Percentiles rank a stretch among this genome's conserved stretches.
Evolutionary conservation across 768 basidiomycete species (phyloP).

Genomic region (Agrocybe pediades): DNA sequence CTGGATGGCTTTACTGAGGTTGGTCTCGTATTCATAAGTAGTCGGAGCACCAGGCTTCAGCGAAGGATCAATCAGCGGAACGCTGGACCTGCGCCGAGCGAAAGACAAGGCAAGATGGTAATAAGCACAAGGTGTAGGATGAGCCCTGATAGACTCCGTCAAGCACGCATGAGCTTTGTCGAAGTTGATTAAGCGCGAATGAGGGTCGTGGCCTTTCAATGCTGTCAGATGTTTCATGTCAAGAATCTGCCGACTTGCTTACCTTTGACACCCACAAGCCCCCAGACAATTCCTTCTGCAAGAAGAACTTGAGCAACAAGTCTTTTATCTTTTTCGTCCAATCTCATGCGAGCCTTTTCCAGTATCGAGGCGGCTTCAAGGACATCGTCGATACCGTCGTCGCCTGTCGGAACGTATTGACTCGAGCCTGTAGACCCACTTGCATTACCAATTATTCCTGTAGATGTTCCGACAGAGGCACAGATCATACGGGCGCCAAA

Average conservation of each 20-base stretch:
- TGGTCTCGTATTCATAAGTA: conserved; percentile 1
- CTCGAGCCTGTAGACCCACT: not conserved
- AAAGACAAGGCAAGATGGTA: conserved; percentile 84
- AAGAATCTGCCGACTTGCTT: conserved; percentile 13
- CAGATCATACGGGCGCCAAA: conserved; percentile 81
- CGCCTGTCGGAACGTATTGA: conserved; percentile 2
- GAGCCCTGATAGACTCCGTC: conserved; percentile 43
- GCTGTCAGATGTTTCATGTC: not conserved
- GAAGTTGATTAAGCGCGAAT: conserved; percentile 61
- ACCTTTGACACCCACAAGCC: conserved; percentile 74
- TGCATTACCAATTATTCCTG: conserved; percentile 22
- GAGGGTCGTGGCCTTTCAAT: conserved; percentile 62
- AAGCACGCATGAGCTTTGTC: conserved; percentile 56
- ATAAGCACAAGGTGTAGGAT: conserved; percentile 58
- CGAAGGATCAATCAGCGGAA: not conserved
- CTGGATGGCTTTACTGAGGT: conserved; percentile 50
- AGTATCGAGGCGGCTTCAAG: conserved; percentile 63
- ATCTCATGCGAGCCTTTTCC: conserved; percentile 58
- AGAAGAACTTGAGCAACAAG: conserved; percentile 62
- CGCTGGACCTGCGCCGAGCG: conserved; percentile 39
- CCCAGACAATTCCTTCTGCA: conserved; percentile 75
- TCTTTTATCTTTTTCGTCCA: conserved; percentile 49
- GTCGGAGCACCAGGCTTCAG: not conserved
- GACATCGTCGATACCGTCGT: conserved; percentile 50
- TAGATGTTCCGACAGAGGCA: conserved; percentile 34